Conservation (phyloP, 2,329 filamentous ascomycete genomes). For the Cytospora schulzeri region DNA sequence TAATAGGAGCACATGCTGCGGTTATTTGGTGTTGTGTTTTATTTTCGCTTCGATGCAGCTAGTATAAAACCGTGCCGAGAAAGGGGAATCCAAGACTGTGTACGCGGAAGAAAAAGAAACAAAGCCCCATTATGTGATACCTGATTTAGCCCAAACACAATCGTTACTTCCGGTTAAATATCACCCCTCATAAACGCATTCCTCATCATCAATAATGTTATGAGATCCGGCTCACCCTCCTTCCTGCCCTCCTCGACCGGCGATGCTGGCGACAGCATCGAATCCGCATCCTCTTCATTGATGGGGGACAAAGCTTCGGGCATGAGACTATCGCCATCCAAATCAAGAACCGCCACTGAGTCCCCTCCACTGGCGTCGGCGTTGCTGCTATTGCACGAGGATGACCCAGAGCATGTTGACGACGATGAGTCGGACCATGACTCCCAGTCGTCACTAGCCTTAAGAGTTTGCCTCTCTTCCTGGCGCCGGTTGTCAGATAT, state of each 20-base stretch:
- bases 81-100: background rate
- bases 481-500: background rate
- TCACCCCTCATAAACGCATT: constrained; percentile 25
- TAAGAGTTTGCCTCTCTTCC: background rate
- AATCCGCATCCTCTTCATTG: background rate
- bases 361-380: background rate
- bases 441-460: constrained; percentile 7
- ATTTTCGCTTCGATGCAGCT: background rate
- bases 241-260: background rate
- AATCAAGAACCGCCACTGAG: background rate
- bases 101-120: background rate
- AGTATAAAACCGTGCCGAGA: background rate
- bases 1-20: constrained; percentile 24
- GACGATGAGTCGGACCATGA: background rate
- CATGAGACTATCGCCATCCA: constrained; percentile 14
- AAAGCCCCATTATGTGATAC: background rate
- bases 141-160: background rate
- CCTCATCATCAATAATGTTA: constrained; percentile 16
- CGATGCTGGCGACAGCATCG: background rate
- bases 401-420: background rate
- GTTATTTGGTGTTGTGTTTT: constrained; percentile 11
- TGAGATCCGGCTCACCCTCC: constrained; percentile 6
- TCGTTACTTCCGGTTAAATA: background rate
- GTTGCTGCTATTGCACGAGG: background rate
- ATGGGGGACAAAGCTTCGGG: background rate